phyloP scores from a whole-genome alignment of 169 alveolate species.

The Plasmodium falciparum region DNA sequence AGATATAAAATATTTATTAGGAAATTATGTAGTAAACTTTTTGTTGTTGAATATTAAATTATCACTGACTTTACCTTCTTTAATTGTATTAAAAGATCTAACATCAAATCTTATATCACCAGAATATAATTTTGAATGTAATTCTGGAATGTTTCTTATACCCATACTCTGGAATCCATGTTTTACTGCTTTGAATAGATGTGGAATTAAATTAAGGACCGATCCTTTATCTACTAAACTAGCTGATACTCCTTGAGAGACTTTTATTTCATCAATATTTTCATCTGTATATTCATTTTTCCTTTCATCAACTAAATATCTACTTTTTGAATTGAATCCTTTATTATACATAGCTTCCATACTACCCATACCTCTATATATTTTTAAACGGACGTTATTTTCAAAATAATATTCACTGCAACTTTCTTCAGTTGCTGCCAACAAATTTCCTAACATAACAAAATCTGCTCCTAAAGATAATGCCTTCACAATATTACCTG shows the following conservation, averaged over 20 bases:
- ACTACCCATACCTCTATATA: constrained; percentile 94
- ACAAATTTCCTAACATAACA: constrained; percentile 93
- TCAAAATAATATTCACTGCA: constrained; percentile 94
- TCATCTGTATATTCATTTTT: constrained; percentile 64
- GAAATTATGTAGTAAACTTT: constrained; percentile 17
- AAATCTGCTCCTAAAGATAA: constrained; percentile 94
- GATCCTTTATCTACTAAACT: constrained; percentile 91
- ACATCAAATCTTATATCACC: constrained; percentile 82
- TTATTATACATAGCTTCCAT: constrained; percentile 86
- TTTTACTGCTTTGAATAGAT: constrained; percentile 86
- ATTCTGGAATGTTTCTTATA: constrained; percentile 40
- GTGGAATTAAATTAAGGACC: constrained; percentile 88
- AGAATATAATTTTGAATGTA: constrained; percentile 78
- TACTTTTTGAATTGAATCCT: constrained; percentile 64
- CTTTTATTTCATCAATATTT: constrained; percentile 81
- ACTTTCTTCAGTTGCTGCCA: constrained; percentile 96
- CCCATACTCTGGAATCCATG: constrained; percentile 86
- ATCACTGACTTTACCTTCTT: constrained; percentile 61
- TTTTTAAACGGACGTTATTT: constrained; percentile 89
- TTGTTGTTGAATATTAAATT: constrained; percentile 55
- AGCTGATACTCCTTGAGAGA: constrained; percentile 93
- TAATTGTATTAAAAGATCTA: constrained; percentile 64
- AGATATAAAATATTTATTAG: no score
- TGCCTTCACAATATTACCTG: constrained; percentile 95
- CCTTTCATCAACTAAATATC: constrained; percentile 77